These are phyloP conservation scores for Phytophthora cryptogea DNA, from an alignment of 352 stramenopile species.

Conservation along the genomic window DNA sequence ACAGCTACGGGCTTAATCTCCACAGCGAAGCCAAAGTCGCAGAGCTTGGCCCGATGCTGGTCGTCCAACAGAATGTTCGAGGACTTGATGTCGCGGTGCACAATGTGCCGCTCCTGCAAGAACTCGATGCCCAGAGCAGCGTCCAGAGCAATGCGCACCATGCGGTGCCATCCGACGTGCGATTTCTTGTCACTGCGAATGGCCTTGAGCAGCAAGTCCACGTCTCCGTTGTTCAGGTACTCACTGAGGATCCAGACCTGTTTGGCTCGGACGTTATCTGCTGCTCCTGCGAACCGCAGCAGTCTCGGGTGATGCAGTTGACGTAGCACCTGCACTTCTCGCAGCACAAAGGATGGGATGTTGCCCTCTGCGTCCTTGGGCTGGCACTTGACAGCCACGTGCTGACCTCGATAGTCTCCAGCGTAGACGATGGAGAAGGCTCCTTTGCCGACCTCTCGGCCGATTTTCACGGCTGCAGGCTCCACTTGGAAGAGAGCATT, in stretches of 20 bases:
- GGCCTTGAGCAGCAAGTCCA: conserved; percentile 66
- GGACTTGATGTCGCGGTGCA: conserved; percentile 90
- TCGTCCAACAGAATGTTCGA: conserved; percentile 87
- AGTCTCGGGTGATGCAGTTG: conserved; percentile 72
- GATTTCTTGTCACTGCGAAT: conserved; percentile 48
- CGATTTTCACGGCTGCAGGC: conserved; percentile 64
- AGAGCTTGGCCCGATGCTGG: conserved; percentile 73
- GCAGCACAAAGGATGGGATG: conserved; percentile 76
- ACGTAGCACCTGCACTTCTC: conserved; percentile 76
- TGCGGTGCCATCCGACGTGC: conserved; percentile 66
- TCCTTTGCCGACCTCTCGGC: conserved; percentile 84
- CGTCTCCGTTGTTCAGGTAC: conserved; percentile 75
- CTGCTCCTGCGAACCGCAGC: conserved; percentile 76
- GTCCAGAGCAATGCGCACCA: conserved; percentile 76
- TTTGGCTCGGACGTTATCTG: conserved; percentile 68
- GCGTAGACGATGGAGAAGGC: conserved; percentile 83
- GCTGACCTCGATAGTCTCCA: conserved; percentile 72
- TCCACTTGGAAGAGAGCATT: conserved; percentile 62
- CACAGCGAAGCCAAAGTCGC: conserved; percentile 86
- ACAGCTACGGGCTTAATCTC: conserved; percentile 51
- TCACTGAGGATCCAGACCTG: conserved; percentile 88
- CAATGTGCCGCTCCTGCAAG: conserved; percentile 89
- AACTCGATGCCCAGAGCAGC: conserved; percentile 94
- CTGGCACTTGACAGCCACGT: conserved; percentile 87
- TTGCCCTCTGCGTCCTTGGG: conserved; percentile 74